A percentile compares a stretch with the other conserved stretches of the same genome.
Evolutionary conservation across 495 filamentous ascomycete species (phyloP).

Genomic region (Talaromyces ruber): DNA sequence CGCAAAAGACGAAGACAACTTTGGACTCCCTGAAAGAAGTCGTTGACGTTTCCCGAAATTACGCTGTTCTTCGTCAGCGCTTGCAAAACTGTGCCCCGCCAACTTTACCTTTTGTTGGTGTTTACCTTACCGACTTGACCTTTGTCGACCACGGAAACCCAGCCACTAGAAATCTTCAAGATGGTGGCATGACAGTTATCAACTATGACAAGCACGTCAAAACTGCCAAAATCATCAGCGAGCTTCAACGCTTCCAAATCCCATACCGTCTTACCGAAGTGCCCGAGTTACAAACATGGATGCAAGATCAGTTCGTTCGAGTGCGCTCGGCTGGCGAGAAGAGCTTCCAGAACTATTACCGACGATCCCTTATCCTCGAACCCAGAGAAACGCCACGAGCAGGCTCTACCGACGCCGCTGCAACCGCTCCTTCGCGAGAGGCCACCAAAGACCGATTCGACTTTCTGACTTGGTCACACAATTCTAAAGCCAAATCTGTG

Average conservation of each 20-base stretch:
- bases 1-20: slow-evolving; percentile 71
- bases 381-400: slow-evolving; percentile 52
- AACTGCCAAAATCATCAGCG: slow-evolving; percentile 90
- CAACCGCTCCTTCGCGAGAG: slow-evolving; percentile 44
- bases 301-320: slow-evolving; percentile 73
- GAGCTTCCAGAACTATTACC: slow-evolving; percentile 72
- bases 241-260: slow-evolving; percentile 94
- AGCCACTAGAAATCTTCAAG: slow-evolving; percentile 41
- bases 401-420: slow-evolving; percentile 23
- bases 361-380: slow-evolving; percentile 81
- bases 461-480: slow-evolving; percentile 46
- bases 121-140: slow-evolving; percentile 78
- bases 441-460: slow-evolving; percentile 47
- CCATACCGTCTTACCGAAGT: slow-evolving; percentile 82
- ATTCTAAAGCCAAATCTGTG: slow-evolving; percentile 38
- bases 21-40: slow-evolving; percentile 70
- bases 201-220: slow-evolving; percentile 98
- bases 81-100: slow-evolving; percentile 85
- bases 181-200: slow-evolving; percentile 68
- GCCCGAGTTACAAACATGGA: slow-evolving; percentile 89
- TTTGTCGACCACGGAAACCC: slow-evolving; percentile 89
- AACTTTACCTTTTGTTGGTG: slow-evolving; percentile 94
- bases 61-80: slow-evolving; percentile 78
- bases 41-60: slow-evolving; percentile 85
- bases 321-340: slow-evolving; percentile 72